These are phyloP conservation scores for Cryptomeria japonica DNA, from an alignment of 75 land plant genomes.

Conservation along the genomic window DNA sequence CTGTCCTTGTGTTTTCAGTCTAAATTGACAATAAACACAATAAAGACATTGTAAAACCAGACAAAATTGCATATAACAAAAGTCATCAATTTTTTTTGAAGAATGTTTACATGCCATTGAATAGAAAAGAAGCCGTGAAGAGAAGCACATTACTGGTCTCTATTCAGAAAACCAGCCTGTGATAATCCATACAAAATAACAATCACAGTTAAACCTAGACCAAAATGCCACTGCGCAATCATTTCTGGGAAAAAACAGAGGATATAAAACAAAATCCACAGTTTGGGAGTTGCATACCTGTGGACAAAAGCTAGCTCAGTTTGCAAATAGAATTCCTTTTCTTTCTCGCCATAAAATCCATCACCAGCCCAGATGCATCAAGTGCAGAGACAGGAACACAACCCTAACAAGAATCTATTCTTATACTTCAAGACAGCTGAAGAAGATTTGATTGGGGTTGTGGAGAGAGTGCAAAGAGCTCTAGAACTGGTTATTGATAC, in stretches of 20 bases:
- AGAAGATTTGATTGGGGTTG: too few relatives aligned
- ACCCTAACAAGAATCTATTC: too few relatives aligned
- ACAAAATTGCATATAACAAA: neutral
- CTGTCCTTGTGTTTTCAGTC: neutral
- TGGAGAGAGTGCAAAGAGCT: neutral
- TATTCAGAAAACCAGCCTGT: conserved; percentile 60
- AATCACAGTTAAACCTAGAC: neutral
- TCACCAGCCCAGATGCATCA: too few relatives aligned
- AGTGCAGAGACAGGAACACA: too few relatives aligned
- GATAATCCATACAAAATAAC: too few relatives aligned
- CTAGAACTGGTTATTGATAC: too few relatives aligned
- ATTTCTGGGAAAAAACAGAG: neutral
- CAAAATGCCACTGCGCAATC: neutral
- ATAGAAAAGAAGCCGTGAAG: neutral
- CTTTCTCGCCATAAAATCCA: too few relatives aligned
- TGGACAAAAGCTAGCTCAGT: too few relatives aligned
- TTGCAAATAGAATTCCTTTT: too few relatives aligned
- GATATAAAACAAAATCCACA: neutral
- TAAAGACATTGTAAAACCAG: neutral
- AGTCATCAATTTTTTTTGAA: neutral
- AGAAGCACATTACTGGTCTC: conserved; percentile 19
- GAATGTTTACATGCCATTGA: neutral
- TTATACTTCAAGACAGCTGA: too few relatives aligned
- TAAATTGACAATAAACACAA: neutral
- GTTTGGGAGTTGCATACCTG: too few relatives aligned